phyloP scores from a whole-genome alignment of 2,329 filamentous ascomycete species.

The Fusarium longipes region DNA sequence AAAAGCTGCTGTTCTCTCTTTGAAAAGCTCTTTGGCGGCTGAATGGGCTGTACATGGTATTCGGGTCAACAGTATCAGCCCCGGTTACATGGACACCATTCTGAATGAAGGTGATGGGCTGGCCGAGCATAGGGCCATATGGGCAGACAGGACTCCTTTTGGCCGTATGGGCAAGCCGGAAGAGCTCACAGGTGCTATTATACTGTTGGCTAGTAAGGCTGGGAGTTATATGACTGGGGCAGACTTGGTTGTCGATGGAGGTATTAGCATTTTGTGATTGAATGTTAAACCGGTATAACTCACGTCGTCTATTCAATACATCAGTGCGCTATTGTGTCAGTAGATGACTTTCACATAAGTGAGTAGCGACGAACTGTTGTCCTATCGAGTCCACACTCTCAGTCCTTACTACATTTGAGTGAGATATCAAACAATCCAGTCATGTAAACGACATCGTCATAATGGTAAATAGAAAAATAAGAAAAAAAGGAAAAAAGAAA shows the following conservation, averaged over 20 bases:
- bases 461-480: too few species aligned
- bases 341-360: too few species aligned
- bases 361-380: too few species aligned
- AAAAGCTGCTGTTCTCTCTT: constrained; percentile 8
- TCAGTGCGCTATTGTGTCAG: too few species aligned
- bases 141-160: constrained; percentile 9
- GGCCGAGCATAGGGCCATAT: constrained; percentile 17
- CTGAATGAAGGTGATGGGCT: constrained; percentile 15
- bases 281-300: rapidly evolving
- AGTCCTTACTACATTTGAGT: too few species aligned
- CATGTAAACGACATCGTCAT: too few species aligned
- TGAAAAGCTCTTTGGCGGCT: constrained; percentile 17
- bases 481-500: too few species aligned
- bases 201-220: constrained; percentile 19
- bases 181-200: constrained; percentile 13
- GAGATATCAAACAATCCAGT: too few species aligned
- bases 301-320: too few species aligned
- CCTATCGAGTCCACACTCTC: too few species aligned
- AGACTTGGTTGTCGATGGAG: constrained; percentile 17
- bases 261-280: constrained; percentile 18
- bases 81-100: constrained; percentile 25
- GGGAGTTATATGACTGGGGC: constrained; percentile 24
- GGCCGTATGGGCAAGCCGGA: constrained; percentile 19
- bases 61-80: constrained; percentile 20
- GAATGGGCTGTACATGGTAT: constrained; percentile 21